A percentile compares a stretch with the other conserved stretches of the same genome.
Evolutionary conservation across 1,284 basidiomycete species (phyloP).

Genomic region (Rhodotorula glutinis): DNA sequence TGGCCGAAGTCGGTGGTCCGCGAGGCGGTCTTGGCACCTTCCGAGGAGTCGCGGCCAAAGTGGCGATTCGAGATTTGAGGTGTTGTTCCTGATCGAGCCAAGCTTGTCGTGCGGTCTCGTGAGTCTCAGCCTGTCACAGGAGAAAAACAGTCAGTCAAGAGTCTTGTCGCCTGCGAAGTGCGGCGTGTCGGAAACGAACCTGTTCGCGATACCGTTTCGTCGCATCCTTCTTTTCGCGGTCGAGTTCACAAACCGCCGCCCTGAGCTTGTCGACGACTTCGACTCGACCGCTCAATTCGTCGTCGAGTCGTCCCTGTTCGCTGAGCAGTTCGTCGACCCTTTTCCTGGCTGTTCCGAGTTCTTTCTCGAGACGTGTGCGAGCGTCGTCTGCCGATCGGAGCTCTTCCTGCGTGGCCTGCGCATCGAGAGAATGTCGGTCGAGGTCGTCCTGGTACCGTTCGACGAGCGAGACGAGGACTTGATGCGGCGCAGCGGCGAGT

Average conservation of each 20-base stretch:
- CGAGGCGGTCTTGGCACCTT: background rate
- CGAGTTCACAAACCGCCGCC: conserved; percentile 31
- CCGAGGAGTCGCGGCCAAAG: conserved; percentile 4
- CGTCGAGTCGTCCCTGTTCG: conserved; percentile 32
- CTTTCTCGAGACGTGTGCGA: background rate
- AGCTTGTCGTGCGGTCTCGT: conserved; percentile 41
- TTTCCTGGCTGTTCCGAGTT: background rate
- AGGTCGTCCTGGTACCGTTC: conserved; percentile 4
- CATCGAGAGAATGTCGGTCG: background rate
- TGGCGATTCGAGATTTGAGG: conserved; percentile 33
- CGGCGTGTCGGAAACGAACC: conserved; percentile 7
- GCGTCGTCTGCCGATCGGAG: too few species aligned
- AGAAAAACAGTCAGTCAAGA: too few species aligned
- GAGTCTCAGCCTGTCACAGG: conserved; percentile 41
- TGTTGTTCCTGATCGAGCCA: conserved; percentile 42
- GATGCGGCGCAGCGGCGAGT: conserved; percentile 1
- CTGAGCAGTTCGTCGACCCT: conserved; percentile 19
- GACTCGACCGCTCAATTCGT: conserved; percentile 38
- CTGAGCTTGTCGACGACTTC: conserved; percentile 38
- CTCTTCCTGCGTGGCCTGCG: too few species aligned
- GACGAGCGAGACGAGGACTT: conserved; percentile 14
- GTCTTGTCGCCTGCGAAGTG: background rate
- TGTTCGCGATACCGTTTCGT: conserved; percentile 41
- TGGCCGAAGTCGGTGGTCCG: too few species aligned
- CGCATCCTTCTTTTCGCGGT: conserved; percentile 36